Base-by-base conservation (phyloP, 495 filamentous ascomycete species). In the Hypomontagnella monticulosa region DNA sequence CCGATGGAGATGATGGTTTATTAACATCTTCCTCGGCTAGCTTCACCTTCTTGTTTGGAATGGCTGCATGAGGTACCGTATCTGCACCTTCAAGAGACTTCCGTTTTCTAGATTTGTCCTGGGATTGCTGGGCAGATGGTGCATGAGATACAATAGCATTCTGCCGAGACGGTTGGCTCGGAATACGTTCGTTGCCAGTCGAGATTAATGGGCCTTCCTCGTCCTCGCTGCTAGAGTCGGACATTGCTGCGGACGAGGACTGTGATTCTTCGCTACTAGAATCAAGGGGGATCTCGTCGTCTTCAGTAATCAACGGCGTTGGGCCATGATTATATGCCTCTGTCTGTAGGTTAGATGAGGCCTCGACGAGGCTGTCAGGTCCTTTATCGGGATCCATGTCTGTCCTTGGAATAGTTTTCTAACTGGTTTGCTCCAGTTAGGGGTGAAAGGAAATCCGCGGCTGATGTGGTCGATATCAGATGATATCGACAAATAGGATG, bases 11-110 rank as follows among this genome's bases (percentile, higher is more conserved):
- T 19, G 12, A 18, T 9, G 27, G 14, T 23, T 33, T 34, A 15
- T 16, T 36, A 36, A 9, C 33, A 36, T 33, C 30, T 14, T 61
- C 61, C 27, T 62, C 66, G 51, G 75, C 70, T 56, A 80, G 36
- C 70, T 75, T 81, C 55, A 76, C 56, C 61, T 71, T 79, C 63
- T 79, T 81, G 54, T 18, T 38, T n/a, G 53, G 36, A 19, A 49
- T 60, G 49, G 42, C 61, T 19, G 56, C 54, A 66, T 32, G 40
- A 50, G 12, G 34, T 19, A n/a, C 19, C 15, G 42, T 36, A 48
- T 63, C 63, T 49, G 50, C 23, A 6, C 56, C 20, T 32, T 46
- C 57, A 27, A 49, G 57, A 18, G 72, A 66, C 50, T 80, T 82
- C 41, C 80, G 76, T 66, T 83, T 84, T 48, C 59, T 78, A 14